phyloP scores from a whole-genome alignment of 345 rosid species.

The Conringia planisiliqua region DNA sequence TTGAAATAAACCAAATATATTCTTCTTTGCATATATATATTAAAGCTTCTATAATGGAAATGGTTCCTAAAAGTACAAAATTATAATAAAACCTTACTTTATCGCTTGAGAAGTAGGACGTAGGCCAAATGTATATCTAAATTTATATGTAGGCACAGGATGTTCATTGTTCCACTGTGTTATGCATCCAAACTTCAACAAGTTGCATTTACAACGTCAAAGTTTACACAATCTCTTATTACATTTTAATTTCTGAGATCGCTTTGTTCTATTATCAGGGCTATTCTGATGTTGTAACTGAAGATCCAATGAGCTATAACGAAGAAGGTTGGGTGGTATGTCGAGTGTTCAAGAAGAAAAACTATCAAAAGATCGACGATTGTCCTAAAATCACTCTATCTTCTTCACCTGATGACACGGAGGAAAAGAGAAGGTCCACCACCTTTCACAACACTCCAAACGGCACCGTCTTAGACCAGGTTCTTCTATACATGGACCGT shows the following conservation, averaged over 20 bases:
- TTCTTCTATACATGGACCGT: conserved; percentile 68
- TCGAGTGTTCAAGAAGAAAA: conserved; percentile 89
- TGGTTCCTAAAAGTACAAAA: not conserved
- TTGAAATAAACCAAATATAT: not conserved
- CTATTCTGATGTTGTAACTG: conserved; percentile 16
- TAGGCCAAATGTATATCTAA: not conserved
- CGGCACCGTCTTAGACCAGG: conserved; percentile 58
- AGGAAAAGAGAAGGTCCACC: conserved; percentile 33
- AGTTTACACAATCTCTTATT: not conserved
- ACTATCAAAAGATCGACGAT: conserved; percentile 76
- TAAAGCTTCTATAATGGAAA: not conserved
- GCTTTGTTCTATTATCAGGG: conserved; percentile 12
- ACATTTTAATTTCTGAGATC: not conserved
- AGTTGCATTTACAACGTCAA: not conserved
- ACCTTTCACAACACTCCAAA: conserved; percentile 31
- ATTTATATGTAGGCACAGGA: not conserved
- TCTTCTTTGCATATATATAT: not conserved
- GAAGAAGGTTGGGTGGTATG: conserved; percentile 99
- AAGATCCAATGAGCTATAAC: conserved; percentile 39
- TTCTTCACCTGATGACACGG: conserved; percentile 38
- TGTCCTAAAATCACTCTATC: conserved; percentile 56
- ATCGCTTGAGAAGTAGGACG: not conserved
- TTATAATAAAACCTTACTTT: not conserved
- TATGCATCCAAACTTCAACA: not conserved
- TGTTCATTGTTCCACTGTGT: not conserved